Evolutionary conservation across 1,139 yeast species (phyloP).

Genomic region (Debaryomyces singareniensis): DNA sequence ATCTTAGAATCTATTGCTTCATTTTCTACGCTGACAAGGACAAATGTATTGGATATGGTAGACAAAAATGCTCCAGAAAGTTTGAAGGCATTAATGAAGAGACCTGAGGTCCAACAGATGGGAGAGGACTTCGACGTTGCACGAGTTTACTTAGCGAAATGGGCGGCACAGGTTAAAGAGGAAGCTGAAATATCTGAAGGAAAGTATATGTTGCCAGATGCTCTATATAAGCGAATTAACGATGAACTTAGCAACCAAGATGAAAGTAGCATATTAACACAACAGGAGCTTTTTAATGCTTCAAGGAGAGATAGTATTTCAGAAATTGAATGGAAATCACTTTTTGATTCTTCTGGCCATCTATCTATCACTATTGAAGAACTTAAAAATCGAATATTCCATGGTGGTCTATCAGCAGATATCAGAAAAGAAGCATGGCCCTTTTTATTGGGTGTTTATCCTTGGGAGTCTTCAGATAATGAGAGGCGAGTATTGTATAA

Average conservation of each 20-base stretch:
- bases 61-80: conserved; percentile 62
- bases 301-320: conserved; percentile 64
- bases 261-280: conserved; percentile 41
- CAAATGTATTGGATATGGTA: conserved; percentile 53
- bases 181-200: conserved; percentile 76
- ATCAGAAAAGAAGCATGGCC: conserved; percentile 80
- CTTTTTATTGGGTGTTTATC: conserved; percentile 73
- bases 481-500: conserved; percentile 58
- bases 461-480: conserved; percentile 76
- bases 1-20: conserved; percentile 80
- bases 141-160: conserved; percentile 83
- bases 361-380: conserved; percentile 67
- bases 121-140: conserved; percentile 94
- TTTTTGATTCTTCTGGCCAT: conserved; percentile 76
- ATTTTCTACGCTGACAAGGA: conserved; percentile 63
- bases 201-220: conserved; percentile 52
- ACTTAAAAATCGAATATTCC: conserved; percentile 76
- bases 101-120: conserved; percentile 73
- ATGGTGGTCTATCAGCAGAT: conserved; percentile 67
- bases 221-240: conserved; percentile 52
- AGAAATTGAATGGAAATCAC: conserved; percentile 74
- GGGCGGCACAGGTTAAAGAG: conserved; percentile 95
- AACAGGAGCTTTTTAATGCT: conserved; percentile 51
- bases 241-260: conserved; percentile 71
- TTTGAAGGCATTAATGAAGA: conserved; percentile 56